Percentiles rank a stretch among this genome's conserved stretches.
Conservation (phyloP, 371 early-diverging fungal genomes). For the Chytridiales sp. region DNA sequence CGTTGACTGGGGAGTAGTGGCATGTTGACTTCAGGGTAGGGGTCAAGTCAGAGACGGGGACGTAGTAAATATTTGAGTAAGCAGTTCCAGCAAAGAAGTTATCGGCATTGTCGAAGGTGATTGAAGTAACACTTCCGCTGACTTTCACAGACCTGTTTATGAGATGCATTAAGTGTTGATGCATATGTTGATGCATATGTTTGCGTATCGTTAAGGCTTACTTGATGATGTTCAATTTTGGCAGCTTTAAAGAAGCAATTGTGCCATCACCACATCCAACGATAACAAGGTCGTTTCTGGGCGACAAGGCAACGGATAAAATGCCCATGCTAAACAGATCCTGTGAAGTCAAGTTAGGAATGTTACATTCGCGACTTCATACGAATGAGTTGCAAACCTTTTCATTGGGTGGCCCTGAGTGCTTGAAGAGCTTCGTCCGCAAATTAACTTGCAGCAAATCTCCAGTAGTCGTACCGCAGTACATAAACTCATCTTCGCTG, state of each 20-base stretch:
- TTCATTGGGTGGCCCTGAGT: constrained; percentile 54
- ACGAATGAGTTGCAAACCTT: constrained; percentile 32
- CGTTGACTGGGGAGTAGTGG: constrained; percentile 54
- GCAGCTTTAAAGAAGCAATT: constrained; percentile 45
- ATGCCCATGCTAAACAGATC: constrained; percentile 55
- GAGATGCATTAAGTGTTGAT: neutral
- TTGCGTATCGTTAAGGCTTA: constrained; percentile 19
- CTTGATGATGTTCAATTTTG: constrained; percentile 50
- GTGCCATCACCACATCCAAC: constrained; percentile 58
- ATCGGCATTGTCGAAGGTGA: constrained; percentile 39
- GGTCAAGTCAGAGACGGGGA: constrained; percentile 29
- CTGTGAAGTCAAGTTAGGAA: constrained; percentile 20
- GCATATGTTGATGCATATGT: neutral
- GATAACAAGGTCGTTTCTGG: constrained; percentile 38
- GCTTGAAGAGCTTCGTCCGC: constrained; percentile 49
- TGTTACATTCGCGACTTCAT: neutral
- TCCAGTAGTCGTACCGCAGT: constrained; percentile 61
- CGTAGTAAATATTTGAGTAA: constrained; percentile 48
- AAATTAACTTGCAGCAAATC: constrained; percentile 52
- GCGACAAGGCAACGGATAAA: constrained; percentile 42
- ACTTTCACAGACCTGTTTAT: constrained; percentile 44
- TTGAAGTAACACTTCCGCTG: constrained; percentile 54
- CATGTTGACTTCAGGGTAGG: constrained; percentile 44
- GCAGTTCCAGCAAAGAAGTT: constrained; percentile 49
- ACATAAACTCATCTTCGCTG: constrained; percentile 52